phyloP scores from a whole-genome alignment of 192 early-diverging fungal genomes.

The Coemansia sp. region DNA sequence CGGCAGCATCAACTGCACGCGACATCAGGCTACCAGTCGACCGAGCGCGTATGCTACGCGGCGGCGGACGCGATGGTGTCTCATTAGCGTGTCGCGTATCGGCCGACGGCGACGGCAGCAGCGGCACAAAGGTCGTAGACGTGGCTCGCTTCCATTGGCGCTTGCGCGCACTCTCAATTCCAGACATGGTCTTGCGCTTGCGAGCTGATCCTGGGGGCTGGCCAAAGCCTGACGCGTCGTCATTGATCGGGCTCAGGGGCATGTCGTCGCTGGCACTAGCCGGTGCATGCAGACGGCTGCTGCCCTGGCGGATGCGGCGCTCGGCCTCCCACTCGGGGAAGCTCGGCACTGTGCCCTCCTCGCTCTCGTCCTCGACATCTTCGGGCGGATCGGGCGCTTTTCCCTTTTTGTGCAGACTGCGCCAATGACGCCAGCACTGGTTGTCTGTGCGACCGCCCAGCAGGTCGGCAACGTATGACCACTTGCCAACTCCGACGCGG shows the following conservation, averaged over 20 bases:
- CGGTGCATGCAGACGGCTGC: not conserved
- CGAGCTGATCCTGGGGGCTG: constrained; percentile 40
- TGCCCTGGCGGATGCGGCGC: constrained; percentile 23
- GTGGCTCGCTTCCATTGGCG: constrained; percentile 56
- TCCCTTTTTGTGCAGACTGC: constrained; percentile 51
- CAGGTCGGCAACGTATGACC: constrained; percentile 55
- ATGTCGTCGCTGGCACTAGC: constrained; percentile 7
- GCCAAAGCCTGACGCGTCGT: constrained; percentile 8
- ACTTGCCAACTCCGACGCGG: constrained; percentile 55
- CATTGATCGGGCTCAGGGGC: constrained; percentile 13
- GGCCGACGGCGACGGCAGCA: constrained; percentile 32
- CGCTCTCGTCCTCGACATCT: constrained; percentile 28
- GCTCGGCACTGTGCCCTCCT: constrained; percentile 49
- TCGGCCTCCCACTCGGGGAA: constrained; percentile 54
- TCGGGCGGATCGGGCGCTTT: constrained; percentile 49
- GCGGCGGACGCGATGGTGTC: constrained; percentile 14
- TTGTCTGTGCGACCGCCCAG: constrained; percentile 58
- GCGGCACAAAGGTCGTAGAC: constrained; percentile 46
- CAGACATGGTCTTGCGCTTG: constrained; percentile 52
- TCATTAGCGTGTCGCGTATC: constrained; percentile 2
- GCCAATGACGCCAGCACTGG: constrained; percentile 57
- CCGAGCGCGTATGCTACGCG: constrained; percentile 16
- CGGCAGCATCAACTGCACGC: constrained; percentile 7
- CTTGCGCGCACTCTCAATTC: constrained; percentile 53
- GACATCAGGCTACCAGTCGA: constrained; percentile 11